phyloP scores from a whole-genome alignment of 176 grass and related monocot species.

The Poa annua region DNA sequence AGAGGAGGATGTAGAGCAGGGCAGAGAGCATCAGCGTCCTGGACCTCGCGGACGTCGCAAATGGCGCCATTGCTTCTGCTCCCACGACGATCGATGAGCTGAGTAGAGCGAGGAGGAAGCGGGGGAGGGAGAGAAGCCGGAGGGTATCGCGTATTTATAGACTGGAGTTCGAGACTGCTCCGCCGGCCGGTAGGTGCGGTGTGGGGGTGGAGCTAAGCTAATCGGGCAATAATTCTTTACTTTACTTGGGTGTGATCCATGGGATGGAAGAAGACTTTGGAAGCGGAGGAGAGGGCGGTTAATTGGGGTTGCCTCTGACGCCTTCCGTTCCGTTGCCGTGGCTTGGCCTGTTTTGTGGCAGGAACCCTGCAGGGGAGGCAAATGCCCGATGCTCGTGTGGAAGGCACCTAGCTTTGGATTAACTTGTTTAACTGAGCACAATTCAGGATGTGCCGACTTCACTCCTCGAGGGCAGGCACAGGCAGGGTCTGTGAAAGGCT shows the following conservation, averaged over 20 bases:
- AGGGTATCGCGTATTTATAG: constrained; percentile 20
- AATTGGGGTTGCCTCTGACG: constrained; percentile 28
- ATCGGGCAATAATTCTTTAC: constrained; percentile 79
- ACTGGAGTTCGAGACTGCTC: not conserved
- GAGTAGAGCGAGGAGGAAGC: constrained; percentile 29
- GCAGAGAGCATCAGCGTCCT: constrained; percentile 13
- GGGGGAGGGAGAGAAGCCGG: constrained; percentile 39
- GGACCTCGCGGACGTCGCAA: constrained; percentile 17
- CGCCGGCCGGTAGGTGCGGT: constrained; percentile 36
- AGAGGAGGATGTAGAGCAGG: constrained; percentile 57
- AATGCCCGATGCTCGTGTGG: constrained; percentile 34
- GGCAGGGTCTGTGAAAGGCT: not conserved
- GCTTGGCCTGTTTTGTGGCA: constrained; percentile 32
- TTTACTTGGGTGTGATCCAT: constrained; percentile 74
- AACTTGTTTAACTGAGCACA: not conserved
- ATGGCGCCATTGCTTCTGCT: constrained; percentile 34
- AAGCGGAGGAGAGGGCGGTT: constrained; percentile 26
- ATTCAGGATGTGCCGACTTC: not conserved
- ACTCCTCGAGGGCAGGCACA: not conserved
- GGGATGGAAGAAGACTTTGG: constrained; percentile 40
- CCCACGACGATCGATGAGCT: not conserved
- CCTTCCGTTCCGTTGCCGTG: constrained; percentile 46
- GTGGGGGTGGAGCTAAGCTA: constrained; percentile 43
- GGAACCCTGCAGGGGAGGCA: constrained; percentile 33
- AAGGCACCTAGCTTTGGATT: not conserved